phyloP scores from a whole-genome alignment of 179 eudicot genomes.

The Beta lomatogona region DNA sequence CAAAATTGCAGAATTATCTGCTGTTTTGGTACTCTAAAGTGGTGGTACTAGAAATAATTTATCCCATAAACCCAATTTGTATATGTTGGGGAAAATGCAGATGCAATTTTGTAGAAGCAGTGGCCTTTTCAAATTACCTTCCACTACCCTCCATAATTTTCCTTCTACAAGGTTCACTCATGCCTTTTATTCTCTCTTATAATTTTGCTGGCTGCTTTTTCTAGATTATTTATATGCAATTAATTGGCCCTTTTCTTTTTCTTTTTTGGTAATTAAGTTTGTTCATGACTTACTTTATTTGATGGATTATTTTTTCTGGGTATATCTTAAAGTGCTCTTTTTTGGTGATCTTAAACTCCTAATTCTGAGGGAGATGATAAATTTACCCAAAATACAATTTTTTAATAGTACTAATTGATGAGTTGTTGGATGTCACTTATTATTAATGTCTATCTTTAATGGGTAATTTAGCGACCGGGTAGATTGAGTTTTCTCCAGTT shows the following conservation, averaged over 20 bases:
- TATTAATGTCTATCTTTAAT: too few species aligned
- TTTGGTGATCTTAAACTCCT: not conserved
- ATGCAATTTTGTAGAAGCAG: conserved; percentile 16
- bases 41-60: too few species aligned
- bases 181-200: not conserved
- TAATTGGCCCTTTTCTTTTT: not conserved
- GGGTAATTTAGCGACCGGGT: too few species aligned
- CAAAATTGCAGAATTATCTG: not conserved
- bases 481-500: too few species aligned
- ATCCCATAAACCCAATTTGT: not conserved
- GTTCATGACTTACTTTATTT: not conserved
- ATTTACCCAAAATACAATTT: too few species aligned
- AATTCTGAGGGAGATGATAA: not conserved
- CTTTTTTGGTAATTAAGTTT: not conserved
- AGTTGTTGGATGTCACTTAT: too few species aligned
- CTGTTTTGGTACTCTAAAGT: not conserved
- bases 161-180: conserved; percentile 34
- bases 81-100: conserved; percentile 2
- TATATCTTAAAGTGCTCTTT: too few species aligned
- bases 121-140: conserved; percentile 17
- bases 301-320: not conserved
- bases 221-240: not conserved
- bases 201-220: not conserved
- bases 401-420: too few species aligned
- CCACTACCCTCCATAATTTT: conserved; percentile 5